These are phyloP conservation scores for Alternaria ethzedia DNA, from an alignment of 2,329 filamentous ascomycete genomes.

Conservation along the genomic window DNA sequence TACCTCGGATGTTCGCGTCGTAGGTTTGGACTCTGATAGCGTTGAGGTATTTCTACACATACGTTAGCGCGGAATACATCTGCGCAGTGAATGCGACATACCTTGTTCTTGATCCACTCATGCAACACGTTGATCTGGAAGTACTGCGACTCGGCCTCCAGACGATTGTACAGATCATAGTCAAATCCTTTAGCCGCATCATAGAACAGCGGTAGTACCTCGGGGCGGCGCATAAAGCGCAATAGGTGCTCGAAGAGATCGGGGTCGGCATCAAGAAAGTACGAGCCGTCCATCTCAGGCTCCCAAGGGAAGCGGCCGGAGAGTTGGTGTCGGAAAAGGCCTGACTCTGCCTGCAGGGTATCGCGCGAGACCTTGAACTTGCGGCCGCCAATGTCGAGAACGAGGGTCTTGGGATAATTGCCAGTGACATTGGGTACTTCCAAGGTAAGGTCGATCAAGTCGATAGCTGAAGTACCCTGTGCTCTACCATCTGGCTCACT, in stretches of 20 bases:
- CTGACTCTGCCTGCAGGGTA: slow-evolving; percentile 15
- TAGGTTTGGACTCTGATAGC: slow-evolving; percentile 21
- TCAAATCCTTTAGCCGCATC: slow-evolving; percentile 39
- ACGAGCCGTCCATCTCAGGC: slow-evolving; percentile 32
- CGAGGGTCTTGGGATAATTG: slow-evolving; percentile 11
- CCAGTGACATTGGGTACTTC: no score
- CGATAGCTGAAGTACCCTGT: no score
- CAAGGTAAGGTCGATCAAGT: no score
- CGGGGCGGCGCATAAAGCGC: slow-evolving; percentile 26
- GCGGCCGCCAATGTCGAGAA: slow-evolving; percentile 23
- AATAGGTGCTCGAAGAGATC: slow-evolving; percentile 40
- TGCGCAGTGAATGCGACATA: not conserved
- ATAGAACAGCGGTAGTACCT: slow-evolving; percentile 43
- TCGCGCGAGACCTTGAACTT: slow-evolving; percentile 13
- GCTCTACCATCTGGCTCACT: no score
- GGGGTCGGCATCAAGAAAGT: slow-evolving; percentile 51
- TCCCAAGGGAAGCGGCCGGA: slow-evolving; percentile 10
- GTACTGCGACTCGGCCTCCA: slow-evolving; percentile 44
- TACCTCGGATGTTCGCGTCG: not conserved
- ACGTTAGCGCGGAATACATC: no score
- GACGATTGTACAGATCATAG: slow-evolving; percentile 39
- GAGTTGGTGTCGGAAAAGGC: slow-evolving; percentile 8
- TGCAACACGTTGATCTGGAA: slow-evolving; percentile 41
- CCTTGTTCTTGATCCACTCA: slow-evolving; percentile 36
- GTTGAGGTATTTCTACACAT: slow-evolving; percentile 22